Conservation (phyloP, 768 basidiomycete species). For the Gelatoporia subvermispora region DNA sequence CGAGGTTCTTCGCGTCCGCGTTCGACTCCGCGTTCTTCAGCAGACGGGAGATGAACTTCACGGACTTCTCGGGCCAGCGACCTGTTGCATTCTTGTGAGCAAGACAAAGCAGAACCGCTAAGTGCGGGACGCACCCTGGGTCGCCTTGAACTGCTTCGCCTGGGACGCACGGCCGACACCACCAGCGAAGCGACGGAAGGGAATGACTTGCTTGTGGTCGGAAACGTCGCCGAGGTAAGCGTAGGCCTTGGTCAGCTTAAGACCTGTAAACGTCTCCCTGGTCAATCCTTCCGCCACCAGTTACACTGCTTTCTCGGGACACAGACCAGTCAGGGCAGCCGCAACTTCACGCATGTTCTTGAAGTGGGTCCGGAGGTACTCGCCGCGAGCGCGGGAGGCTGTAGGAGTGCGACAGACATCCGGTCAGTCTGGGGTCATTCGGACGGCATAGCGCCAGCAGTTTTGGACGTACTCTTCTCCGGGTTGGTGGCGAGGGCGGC, state of each 20-base stretch:
- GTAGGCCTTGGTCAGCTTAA: constrained; percentile 94
- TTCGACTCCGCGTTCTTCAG: constrained; percentile 99
- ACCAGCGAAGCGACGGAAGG: constrained; percentile 93
- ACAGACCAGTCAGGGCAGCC: constrained; percentile 83
- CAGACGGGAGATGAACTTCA: constrained; percentile 90
- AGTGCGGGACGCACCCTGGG: constrained; percentile 70
- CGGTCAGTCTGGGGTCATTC: constrained; percentile 1
- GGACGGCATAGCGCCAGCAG: background rate
- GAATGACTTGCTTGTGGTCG: constrained; percentile 95
- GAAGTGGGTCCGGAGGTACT: constrained; percentile 99
- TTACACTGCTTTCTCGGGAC: background rate
- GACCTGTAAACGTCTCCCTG: constrained; percentile 47
- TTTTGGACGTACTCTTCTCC: constrained; percentile 74
- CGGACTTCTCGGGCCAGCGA: constrained; percentile 99
- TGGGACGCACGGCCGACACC: constrained; percentile 93
- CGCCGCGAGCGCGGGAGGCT: constrained; percentile 91
- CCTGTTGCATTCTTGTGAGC: constrained; percentile 42
- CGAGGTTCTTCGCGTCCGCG: constrained; percentile 95
- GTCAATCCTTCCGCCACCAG: constrained; percentile 2
- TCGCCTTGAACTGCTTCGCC: constrained; percentile 94
- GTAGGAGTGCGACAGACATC: constrained; percentile 13
- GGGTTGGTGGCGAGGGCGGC: constrained; percentile 85
- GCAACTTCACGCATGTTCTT: constrained; percentile 99
- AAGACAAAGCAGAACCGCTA: background rate
- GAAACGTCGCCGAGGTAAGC: constrained; percentile 88